Percentiles rank a stretch among this genome's conserved stretches.
Conservation (phyloP, 108 stramenopile genomes). For the Conticribra weissflogii region DNA sequence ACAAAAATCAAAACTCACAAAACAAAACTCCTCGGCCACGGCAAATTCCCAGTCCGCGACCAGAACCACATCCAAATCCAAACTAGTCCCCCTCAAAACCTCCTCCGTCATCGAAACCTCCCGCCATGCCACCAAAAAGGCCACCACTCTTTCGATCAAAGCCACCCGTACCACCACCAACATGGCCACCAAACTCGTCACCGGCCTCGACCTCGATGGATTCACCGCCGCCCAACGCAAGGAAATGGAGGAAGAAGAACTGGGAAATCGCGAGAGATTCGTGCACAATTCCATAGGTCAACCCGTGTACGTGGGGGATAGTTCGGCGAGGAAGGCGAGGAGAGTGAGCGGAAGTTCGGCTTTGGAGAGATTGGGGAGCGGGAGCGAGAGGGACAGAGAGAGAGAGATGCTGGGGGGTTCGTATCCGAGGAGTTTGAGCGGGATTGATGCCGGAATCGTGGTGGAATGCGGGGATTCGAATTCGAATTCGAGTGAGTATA, state of each 20-base stretch:
- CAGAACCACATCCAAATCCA: background rate
- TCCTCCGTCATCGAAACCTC: background rate
- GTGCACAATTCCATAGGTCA: constrained; percentile 25
- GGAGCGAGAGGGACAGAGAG: background rate
- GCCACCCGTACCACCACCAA: background rate
- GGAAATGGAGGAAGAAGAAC: constrained; percentile 7
- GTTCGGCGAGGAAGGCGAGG: too few species aligned
- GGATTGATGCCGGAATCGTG: too few species aligned
- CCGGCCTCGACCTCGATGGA: constrained; percentile 26
- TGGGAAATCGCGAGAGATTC: constrained; percentile 8
- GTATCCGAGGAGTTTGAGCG: too few species aligned
- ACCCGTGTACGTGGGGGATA: constrained; percentile 22
- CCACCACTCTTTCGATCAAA: background rate
- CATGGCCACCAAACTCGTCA: constrained; percentile 29
- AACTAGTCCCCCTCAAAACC: background rate
- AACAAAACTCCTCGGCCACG: too few species aligned
- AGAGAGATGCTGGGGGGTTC: background rate
- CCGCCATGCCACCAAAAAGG: background rate
- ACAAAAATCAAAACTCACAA: background rate
- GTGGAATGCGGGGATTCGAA: too few species aligned
- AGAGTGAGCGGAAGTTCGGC: too few species aligned
- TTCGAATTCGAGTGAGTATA: too few species aligned
- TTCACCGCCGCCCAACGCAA: constrained; percentile 2
- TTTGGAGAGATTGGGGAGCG: too few species aligned
- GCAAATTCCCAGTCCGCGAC: background rate